Conservation (phyloP, 2,329 filamentous ascomycete species). For the Cercospora nicotianae region DNA sequence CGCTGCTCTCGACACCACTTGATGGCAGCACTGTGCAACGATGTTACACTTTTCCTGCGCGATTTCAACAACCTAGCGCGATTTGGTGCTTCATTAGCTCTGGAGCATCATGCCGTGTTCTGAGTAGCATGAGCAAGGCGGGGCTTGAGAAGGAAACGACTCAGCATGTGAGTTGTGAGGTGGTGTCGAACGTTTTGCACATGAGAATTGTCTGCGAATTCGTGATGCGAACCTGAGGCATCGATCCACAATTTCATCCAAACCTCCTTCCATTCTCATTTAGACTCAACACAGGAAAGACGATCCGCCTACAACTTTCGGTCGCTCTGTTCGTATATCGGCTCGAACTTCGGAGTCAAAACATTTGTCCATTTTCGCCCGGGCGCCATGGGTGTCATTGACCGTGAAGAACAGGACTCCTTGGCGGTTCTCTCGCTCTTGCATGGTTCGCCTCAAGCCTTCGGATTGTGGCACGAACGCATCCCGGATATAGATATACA, state of each 20-base stretch:
- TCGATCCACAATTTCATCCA: background rate
- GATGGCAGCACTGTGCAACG: background rate
- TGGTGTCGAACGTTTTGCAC: background rate
- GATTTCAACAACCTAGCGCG: background rate
- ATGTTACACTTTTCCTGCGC: background rate
- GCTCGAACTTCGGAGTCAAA: background rate
- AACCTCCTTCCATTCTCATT: background rate
- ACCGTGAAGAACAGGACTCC: background rate
- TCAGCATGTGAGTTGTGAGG: background rate
- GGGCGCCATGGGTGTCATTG: background rate
- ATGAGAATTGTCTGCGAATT: too few relatives aligned
- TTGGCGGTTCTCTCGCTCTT: background rate
- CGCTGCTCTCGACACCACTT: background rate
- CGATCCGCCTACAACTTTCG: background rate
- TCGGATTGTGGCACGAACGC: background rate
- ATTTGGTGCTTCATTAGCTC: background rate
- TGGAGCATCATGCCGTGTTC: background rate
- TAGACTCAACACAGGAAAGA: background rate
- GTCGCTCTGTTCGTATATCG: background rate
- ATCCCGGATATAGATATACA: background rate
- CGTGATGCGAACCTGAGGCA: background rate
- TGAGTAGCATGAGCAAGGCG: background rate
- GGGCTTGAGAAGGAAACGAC: background rate
- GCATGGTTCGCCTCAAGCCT: background rate
- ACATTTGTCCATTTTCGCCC: background rate